Conservation (phyloP, 73 alveolate species). For the Tetrahymena malaccensis region DNA sequence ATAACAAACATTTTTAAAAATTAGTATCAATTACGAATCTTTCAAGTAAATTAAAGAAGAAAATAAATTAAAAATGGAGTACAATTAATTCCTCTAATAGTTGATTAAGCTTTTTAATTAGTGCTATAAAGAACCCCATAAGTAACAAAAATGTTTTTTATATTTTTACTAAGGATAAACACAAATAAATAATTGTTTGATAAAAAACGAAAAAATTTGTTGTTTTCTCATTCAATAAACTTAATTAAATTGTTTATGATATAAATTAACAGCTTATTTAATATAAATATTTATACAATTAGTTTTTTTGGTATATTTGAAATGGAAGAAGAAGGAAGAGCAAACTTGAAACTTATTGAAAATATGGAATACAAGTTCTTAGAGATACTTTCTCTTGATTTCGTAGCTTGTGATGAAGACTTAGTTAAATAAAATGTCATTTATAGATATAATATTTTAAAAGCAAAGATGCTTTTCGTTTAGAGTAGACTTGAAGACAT, state of each 20-base stretch:
- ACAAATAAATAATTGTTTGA: background rate
- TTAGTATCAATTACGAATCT: slow-evolving; percentile 21
- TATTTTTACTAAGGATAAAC: no score
- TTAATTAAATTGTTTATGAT: no score
- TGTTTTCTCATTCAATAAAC: background rate
- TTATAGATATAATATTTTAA: slow-evolving; percentile 29
- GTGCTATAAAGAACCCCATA: slow-evolving; percentile 33
- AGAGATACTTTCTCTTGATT: slow-evolving; percentile 20
- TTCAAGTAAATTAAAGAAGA: slow-evolving; percentile 11
- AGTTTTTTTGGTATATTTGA: slow-evolving; percentile 34
- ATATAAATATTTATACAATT: background rate
- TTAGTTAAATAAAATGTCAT: slow-evolving; percentile 13
- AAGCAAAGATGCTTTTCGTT: slow-evolving; percentile 27
- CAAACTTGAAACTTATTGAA: slow-evolving; percentile 24
- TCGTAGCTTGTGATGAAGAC: slow-evolving; percentile 13
- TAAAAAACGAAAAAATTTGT: background rate
- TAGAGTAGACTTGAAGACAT: slow-evolving; percentile 32
- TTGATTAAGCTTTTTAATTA: slow-evolving; percentile 20
- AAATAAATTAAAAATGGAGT: slow-evolving; percentile 20
- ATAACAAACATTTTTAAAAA: background rate
- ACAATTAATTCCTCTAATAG: slow-evolving; percentile 6
- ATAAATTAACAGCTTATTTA: background rate
- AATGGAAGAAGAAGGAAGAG: slow-evolving; percentile 29
- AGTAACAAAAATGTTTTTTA: background rate
- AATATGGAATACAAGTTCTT: slow-evolving; percentile 38